Percentiles rank a stretch among this genome's conserved stretches.
Conservation (phyloP, 805 yeast genomes). For the Schwanniomyces polymorphus region DNA sequence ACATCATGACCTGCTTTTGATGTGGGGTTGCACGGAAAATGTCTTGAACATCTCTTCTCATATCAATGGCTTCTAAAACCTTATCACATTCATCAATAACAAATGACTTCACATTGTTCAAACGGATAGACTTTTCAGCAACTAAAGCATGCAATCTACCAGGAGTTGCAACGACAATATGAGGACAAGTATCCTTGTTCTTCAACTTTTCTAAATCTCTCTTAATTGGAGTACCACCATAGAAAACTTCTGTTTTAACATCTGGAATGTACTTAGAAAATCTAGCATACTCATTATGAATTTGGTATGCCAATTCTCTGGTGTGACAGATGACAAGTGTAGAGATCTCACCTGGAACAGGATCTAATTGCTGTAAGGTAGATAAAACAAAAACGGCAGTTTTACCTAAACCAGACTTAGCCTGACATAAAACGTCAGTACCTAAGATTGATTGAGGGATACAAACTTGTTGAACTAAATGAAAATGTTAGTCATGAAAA, state of each 20-base stretch:
- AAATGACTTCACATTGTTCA: constrained; percentile 87
- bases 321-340: constrained; percentile 96
- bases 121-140: constrained; percentile 83
- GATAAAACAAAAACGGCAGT: constrained; percentile 97
- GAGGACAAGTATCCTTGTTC: constrained; percentile 93
- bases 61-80: constrained; percentile 85
- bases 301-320: constrained; percentile 97
- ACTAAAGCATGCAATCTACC: constrained; percentile 96
- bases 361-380: constrained; percentile 95
- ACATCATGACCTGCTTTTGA: constrained; percentile 99
- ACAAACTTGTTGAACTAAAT: constrained; percentile 91
- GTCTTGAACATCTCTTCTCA: constrained; percentile 99
- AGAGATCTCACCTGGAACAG: constrained; percentile 94
- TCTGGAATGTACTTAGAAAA: constrained; percentile 99
- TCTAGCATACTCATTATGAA: constrained; percentile 94
- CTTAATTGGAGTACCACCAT: constrained; percentile 88
- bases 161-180: constrained; percentile 96
- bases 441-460: constrained; percentile 98
- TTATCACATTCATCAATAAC: constrained; percentile 99
- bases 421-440: constrained; percentile 97
- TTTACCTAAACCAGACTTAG: constrained; percentile 99
- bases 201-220: constrained; percentile 86
- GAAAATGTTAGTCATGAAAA: constrained; percentile 18
- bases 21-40: constrained; percentile 96
- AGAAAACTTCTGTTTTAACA: constrained; percentile 93